phyloP scores from a whole-genome alignment of 2,329 filamentous ascomycete genomes.

The Monosporascus ibericus region DNA sequence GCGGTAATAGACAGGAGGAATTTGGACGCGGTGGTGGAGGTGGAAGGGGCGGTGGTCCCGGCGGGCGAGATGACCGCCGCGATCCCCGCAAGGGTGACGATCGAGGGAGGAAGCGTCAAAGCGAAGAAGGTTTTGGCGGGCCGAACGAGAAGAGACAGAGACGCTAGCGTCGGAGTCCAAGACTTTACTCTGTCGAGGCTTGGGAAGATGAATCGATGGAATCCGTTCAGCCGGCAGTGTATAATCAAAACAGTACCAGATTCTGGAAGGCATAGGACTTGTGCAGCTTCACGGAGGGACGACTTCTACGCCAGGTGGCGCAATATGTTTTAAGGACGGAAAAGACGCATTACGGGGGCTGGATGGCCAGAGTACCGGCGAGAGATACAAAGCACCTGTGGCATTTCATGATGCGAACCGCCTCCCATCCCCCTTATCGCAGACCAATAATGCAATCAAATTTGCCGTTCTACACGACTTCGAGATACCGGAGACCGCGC shows the following conservation, averaged over 20 bases:
- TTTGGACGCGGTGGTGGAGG: slow-evolving; percentile 24
- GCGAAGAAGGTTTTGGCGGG: slow-evolving; percentile 37
- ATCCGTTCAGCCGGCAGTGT: slow-evolving; percentile 9
- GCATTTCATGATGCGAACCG: too few species aligned
- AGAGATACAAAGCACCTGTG: too few species aligned
- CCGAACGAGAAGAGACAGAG: slow-evolving; percentile 46
- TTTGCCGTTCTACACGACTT: too few species aligned
- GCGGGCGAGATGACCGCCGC: slow-evolving; percentile 29
- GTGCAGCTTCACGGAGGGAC: too few species aligned
- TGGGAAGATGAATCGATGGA: slow-evolving; percentile 7
- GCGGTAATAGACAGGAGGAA: slow-evolving; percentile 20
- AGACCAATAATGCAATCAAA: too few species aligned
- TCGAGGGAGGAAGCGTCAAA: slow-evolving; percentile 35
- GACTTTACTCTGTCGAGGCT: slow-evolving; percentile 6
- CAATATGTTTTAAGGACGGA: too few species aligned
- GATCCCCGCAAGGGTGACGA: slow-evolving; percentile 32
- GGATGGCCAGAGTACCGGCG: too few species aligned
- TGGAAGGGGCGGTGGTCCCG: slow-evolving; percentile 27
- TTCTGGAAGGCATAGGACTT: too few species aligned
- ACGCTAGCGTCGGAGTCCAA: slow-evolving; percentile 26
- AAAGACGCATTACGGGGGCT: too few species aligned
- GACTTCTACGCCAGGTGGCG: too few species aligned
- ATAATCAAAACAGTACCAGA: slow-evolving; percentile 7
- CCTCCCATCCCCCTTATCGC: too few species aligned
- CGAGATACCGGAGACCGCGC: too few species aligned